phyloP scores from a whole-genome alignment of 1,284 basidiomycete species.

The Neonothopanus nambi region DNA sequence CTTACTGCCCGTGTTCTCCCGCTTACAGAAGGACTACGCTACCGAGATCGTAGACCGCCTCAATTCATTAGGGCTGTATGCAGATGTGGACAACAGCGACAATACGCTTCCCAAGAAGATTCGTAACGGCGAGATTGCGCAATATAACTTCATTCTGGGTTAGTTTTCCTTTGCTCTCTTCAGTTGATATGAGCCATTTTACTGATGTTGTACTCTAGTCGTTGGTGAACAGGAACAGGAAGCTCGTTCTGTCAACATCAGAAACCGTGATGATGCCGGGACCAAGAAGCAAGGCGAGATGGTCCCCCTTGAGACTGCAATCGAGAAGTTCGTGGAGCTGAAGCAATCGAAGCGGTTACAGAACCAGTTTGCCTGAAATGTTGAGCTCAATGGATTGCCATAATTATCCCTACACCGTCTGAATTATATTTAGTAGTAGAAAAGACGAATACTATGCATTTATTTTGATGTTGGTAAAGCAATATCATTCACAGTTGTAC shows the following conservation, averaged over 20 bases:
- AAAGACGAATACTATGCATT: too few relatives aligned
- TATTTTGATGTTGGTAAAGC: too few relatives aligned
- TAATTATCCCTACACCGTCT: too few relatives aligned
- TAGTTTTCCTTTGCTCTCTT: conserved; percentile 28
- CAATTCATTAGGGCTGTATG: conserved; percentile 74
- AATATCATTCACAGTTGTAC: too few relatives aligned
- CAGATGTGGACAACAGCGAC: conserved; percentile 90
- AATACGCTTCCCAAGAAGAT: conserved; percentile 98
- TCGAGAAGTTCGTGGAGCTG: conserved; percentile 62
- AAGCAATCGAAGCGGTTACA: conserved; percentile 64
- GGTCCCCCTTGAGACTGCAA: conserved; percentile 65
- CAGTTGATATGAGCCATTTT: neutral
- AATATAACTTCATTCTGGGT: conserved; percentile 98
- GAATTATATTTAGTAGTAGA: too few relatives aligned
- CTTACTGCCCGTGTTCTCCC: conserved; percentile 11
- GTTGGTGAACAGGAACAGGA: conserved; percentile 94
- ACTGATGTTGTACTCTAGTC: conserved; percentile 48
- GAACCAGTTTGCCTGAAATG: conserved; percentile 43
- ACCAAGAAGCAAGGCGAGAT: conserved; percentile 74
- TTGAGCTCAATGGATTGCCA: too few relatives aligned
- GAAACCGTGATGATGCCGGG: conserved; percentile 92
- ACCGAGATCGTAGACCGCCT: conserved; percentile 75
- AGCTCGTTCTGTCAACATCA: conserved; percentile 86
- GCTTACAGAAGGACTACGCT: conserved; percentile 84
- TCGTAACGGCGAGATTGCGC: conserved; percentile 87